phyloP scores from a whole-genome alignment of 2,329 filamentous ascomycete genomes.

The Epichloe bromicola region DNA sequence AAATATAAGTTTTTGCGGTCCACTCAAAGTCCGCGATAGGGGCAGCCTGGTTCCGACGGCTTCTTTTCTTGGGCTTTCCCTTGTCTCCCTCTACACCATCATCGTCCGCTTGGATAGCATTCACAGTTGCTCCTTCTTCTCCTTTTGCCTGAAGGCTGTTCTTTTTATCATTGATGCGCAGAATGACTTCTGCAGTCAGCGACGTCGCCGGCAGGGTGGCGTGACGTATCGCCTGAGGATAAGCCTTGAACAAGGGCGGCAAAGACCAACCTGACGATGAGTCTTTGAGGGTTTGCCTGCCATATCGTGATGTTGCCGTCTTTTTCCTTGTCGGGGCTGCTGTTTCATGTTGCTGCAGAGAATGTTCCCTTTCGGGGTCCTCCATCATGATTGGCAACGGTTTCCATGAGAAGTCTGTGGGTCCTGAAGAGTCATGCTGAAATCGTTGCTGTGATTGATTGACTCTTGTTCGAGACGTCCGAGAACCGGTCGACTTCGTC shows the following conservation, averaged over 20 bases:
- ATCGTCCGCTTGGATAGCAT: background rate
- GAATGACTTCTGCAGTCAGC: constrained; percentile 54
- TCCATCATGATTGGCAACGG: constrained; percentile 14
- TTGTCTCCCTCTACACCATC: constrained; percentile 16
- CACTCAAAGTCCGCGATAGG: constrained; percentile 43
- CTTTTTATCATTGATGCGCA: constrained; percentile 46
- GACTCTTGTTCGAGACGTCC: constrained; percentile 24
- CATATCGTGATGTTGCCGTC: constrained; percentile 7
- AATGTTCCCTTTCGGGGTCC: constrained; percentile 6
- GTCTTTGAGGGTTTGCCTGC: constrained; percentile 14
- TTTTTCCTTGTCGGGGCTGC: constrained; percentile 6
- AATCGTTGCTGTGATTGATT: constrained; percentile 28
- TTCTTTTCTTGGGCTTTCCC: constrained; percentile 29
- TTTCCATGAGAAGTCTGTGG: constrained; percentile 24
- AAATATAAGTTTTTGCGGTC: constrained; percentile 61
- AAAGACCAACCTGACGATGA: constrained; percentile 43
- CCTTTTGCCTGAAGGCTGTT: constrained; percentile 7
- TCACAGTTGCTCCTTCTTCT: constrained; percentile 7
- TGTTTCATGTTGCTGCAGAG: constrained; percentile 4
- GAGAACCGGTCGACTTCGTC: constrained; percentile 25
- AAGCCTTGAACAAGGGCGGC: constrained; percentile 75
- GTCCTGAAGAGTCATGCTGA: constrained; percentile 4
- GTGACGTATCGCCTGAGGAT: constrained; percentile 70
- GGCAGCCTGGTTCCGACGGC: constrained; percentile 28
- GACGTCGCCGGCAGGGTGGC: constrained; percentile 55